Evolutionary conservation across 2,329 filamentous ascomycete species (phyloP), one percentile per base, ranked within the genome.

Genomic region (Magnaporthales sp.): DNA sequence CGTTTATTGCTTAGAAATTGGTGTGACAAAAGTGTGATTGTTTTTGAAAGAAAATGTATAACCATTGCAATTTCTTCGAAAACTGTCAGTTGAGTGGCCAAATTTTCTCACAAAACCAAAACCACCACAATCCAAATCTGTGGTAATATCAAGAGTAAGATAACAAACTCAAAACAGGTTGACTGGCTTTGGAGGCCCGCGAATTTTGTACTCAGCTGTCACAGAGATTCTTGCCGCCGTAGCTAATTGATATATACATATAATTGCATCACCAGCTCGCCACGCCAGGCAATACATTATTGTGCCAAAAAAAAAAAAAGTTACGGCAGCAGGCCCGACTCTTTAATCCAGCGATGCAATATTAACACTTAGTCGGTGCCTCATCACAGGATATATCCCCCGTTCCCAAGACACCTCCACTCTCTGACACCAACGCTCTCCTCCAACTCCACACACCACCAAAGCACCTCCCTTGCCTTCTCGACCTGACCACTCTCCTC

Each of bases 391-490:
- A 91, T 85, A 77, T 91, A 91, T 24, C 89, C 84, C 24, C 88
- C 87, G 64, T 83, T 82, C 3, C 86, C 88, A 30, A 92, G 83
- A 70, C 85, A 88, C 31, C 82, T 84, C 95, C 94, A 98, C 67
- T 86, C 84, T 67, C 95, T 86, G 63, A 97, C 85, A 0, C 90
- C 92, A 70, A 86, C 87, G 8, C 87, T 88, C 75, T 99, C 94
- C 75, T 98, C 95, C 31, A 99, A 82, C 77, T 97, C 93, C 13
- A 99, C 91, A 72, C 93, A 96, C 93, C 94, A 98, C 95, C 95
- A 98, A 7, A 98, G 83, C 62, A 93, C 92, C 71, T 95, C 91
- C 79, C 93, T 96, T 15, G 95, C 91, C 80, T 94, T 96, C 51
- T 95, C 91, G 1, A 87, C 78, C 79, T 97, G 91, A 0, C 90